phyloP scores from a whole-genome alignment of 371 early-diverging fungal genomes.

The Lichtheimia ramosa region DNA sequence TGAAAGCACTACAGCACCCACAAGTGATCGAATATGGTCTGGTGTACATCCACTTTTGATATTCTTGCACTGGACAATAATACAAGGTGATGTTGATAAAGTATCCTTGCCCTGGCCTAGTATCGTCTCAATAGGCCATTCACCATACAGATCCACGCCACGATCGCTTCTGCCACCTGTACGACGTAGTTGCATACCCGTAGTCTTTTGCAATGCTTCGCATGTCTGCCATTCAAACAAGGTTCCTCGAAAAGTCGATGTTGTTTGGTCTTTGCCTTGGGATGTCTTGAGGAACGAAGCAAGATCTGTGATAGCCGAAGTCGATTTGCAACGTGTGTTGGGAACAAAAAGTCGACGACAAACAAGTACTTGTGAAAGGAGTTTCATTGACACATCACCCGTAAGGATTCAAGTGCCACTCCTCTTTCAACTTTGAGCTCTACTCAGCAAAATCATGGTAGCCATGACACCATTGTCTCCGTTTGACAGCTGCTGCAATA shows the following conservation, averaged over 20 bases:
- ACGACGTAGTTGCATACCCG: slow-evolving; percentile 39
- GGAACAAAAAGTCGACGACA: too few relatives aligned
- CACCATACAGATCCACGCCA: slow-evolving; percentile 42
- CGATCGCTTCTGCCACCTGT: slow-evolving; percentile 44
- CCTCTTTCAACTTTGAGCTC: too few relatives aligned
- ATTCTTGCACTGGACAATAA: slow-evolving; percentile 39
- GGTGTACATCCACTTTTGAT: slow-evolving; percentile 41
- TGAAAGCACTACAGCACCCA: slow-evolving; percentile 27
- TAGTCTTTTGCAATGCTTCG: slow-evolving; percentile 16
- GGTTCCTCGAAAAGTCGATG: slow-evolving; percentile 23
- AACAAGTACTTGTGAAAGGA: too few relatives aligned
- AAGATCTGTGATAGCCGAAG: background rate
- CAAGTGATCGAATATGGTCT: slow-evolving; percentile 37
- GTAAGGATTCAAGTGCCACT: too few relatives aligned
- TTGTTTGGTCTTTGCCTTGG: slow-evolving; percentile 20
- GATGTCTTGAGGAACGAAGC: background rate
- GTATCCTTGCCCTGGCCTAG: background rate
- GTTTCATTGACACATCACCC: too few relatives aligned
- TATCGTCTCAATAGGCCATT: slow-evolving; percentile 21
- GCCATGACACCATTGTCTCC: too few relatives aligned
- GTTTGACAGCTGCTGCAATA: too few relatives aligned
- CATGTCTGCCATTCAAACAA: slow-evolving; percentile 43
- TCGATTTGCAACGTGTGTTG: background rate
- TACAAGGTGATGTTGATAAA: background rate
- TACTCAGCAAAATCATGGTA: too few relatives aligned